Conservation (phyloP, 2,329 filamentous ascomycete genomes). For the Phoma sp. region DNA sequence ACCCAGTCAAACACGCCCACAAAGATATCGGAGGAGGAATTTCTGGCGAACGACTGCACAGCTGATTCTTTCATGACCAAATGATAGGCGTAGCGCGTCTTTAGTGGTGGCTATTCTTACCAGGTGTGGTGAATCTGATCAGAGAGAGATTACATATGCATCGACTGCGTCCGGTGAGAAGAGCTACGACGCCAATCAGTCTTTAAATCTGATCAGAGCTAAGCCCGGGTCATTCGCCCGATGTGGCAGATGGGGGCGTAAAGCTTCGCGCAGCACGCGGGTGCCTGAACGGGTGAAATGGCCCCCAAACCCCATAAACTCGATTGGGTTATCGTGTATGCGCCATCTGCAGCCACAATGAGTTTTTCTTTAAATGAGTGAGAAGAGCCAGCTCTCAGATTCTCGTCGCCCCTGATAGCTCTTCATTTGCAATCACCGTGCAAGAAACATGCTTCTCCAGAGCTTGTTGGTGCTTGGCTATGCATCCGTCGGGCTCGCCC, state of each 20-base stretch:
- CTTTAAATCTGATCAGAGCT: neutral
- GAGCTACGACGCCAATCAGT: neutral
- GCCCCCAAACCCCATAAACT: neutral
- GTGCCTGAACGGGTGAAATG: slow-evolving; percentile 3
- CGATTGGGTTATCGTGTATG: neutral
- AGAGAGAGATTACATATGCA: neutral
- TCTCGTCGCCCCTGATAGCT: neutral
- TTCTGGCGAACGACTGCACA: neutral
- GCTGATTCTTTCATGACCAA: neutral
- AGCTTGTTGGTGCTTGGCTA: neutral
- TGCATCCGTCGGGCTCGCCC: slow-evolving; percentile 2
- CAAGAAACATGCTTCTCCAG: neutral
- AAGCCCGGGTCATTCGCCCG: neutral
- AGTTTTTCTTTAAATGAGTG: neutral
- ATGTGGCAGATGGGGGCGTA: neutral
- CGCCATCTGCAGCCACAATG: neutral
- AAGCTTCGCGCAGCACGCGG: neutral
- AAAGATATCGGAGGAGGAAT: slow-evolving; percentile 25
- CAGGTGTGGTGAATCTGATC: neutral
- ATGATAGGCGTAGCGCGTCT: neutral
- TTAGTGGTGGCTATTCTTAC: neutral
- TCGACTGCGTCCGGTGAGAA: neutral
- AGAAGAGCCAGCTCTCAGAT: neutral
- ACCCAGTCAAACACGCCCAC: slow-evolving; percentile 21
- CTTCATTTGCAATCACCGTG: neutral